Evolutionary conservation across 352 stramenopile species (phyloP), one percentile per base, ranked within the genome.

Genomic region (Globisporangium carolinianum): DNA sequence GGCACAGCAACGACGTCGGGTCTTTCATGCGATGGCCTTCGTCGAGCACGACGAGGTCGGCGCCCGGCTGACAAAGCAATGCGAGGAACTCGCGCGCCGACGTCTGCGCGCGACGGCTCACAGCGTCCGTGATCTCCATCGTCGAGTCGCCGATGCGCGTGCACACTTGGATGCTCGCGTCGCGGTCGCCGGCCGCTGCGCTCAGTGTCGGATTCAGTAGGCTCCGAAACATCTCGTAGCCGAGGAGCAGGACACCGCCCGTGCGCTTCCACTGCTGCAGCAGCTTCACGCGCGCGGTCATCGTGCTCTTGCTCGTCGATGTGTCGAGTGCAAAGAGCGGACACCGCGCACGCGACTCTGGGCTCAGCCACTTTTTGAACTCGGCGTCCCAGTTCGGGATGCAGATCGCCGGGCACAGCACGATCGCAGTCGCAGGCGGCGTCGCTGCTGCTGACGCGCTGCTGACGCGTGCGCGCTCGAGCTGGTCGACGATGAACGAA

Each of bases 331-430:
- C 65, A 18, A 86, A 68, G 18, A 94, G 61, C 32, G 72, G 76
- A 38, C 81, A 90, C 39, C 67, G 68, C 50, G 61, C 66, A n/a
- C 76, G 63, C 37, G 79, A 75, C 45, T 89, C 76, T 2, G 54
- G 32, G 36, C 66, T 81, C 37, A 99, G 68, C 96, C 96, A 99
- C 67, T 98, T 99, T 32, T 95, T 78, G 63, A 99, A 98, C 77
- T 99, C 96, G 58, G 90, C 86, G 61, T 97, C 82, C 96, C 96
- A 98, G 68, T 98, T 99, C 41, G 96, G 95, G 53, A 99, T 95
- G 47, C 98, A 91, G 51, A 95, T 97, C 39, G 95, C 97, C 4
- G 96, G 96, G 59, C 94, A 98, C 32, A 98, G 75, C 37, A 99
- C 87, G 69, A 99, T 72, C 18, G 85, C 77, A 9, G 81, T 87